phyloP scores from a whole-genome alignment of 129 eudicot species.

The Oenanthe sinensis region DNA sequence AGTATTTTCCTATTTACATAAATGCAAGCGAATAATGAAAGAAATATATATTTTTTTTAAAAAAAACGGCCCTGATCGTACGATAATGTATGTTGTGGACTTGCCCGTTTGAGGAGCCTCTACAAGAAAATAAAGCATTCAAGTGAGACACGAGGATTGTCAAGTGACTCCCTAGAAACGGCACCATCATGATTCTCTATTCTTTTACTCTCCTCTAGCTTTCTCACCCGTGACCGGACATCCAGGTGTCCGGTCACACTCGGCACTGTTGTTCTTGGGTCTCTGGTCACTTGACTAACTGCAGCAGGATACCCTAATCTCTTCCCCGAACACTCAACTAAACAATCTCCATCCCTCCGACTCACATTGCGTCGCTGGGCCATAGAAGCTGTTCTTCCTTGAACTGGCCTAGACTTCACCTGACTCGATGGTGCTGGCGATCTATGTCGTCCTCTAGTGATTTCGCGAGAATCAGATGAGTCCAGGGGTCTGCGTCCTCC shows the following conservation, averaged over 20 bases:
- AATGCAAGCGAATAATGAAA: not conserved
- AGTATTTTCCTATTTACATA: not conserved
- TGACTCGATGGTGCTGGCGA: conserved; percentile 20
- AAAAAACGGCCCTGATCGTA: not conserved
- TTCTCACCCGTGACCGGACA: conserved; percentile 10
- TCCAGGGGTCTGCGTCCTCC: not conserved
- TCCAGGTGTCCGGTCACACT: conserved; percentile 13
- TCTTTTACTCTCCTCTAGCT: conserved; percentile 1
- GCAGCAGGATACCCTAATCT: conserved; percentile 46
- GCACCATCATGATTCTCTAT: conserved; percentile 19
- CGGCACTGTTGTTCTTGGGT: conserved; percentile 11
- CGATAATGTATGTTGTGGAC: not conserved
- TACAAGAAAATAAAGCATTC: conserved; percentile 76
- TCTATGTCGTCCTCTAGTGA: conserved; percentile 8
- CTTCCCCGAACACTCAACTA: conserved; percentile 20
- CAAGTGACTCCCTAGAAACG: conserved; percentile 50
- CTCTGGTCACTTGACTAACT: conserved; percentile 19
- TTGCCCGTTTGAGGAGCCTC: not conserved
- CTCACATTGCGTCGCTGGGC: conserved; percentile 22
- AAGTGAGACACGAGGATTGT: conserved; percentile 68
- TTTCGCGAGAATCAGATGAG: conserved; percentile 12
- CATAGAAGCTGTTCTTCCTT: conserved; percentile 15
- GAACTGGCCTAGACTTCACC: conserved; percentile 22
- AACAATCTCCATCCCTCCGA: conserved; percentile 5
- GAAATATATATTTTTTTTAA: not conserved